phyloP scores from a whole-genome alignment of 805 yeast species.

The Candida sphagnicola region DNA sequence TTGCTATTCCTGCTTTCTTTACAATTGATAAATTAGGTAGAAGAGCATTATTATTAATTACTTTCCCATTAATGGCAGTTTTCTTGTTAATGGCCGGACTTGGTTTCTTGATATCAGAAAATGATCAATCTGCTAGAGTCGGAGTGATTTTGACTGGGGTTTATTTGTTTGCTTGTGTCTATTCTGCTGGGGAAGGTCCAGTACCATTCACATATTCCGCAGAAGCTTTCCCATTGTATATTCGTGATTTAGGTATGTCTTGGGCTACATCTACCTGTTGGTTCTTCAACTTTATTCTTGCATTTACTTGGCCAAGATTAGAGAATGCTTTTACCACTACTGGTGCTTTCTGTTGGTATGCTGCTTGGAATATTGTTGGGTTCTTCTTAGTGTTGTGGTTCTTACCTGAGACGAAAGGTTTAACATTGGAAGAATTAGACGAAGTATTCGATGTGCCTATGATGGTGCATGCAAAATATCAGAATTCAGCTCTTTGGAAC shows the following conservation, averaged over 20 bases:
- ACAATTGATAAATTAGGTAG: slow-evolving; percentile 79
- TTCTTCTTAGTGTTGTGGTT: slow-evolving; percentile 68
- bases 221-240: slow-evolving; percentile 72
- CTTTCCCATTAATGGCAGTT: slow-evolving; percentile 63
- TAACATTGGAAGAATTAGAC: slow-evolving; percentile 74
- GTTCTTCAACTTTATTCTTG: slow-evolving; percentile 67
- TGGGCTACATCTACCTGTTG: slow-evolving; percentile 72
- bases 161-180: slow-evolving; percentile 66
- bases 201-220: slow-evolving; percentile 89
- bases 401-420: slow-evolving; percentile 63
- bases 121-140: slow-evolving; percentile 46
- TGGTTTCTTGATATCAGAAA: slow-evolving; percentile 63
- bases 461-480: slow-evolving; percentile 47
- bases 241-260: slow-evolving; percentile 79
- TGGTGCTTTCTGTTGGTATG: slow-evolving; percentile 88
- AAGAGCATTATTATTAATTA: slow-evolving; percentile 50
- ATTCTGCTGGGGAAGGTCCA: slow-evolving; percentile 85
- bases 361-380: slow-evolving; percentile 76
- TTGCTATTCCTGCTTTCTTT: slow-evolving; percentile 79
- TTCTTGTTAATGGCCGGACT: slow-evolving; percentile 62
- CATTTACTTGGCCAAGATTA: slow-evolving; percentile 79
- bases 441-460: slow-evolving; percentile 65
- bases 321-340: slow-evolving; percentile 63
- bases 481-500: slow-evolving; percentile 30
- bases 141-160: slow-evolving; percentile 66